Evolutionary conservation across 371 early-diverging fungal species (phyloP).

Genomic region (Syncephalastrum racemosum): DNA sequence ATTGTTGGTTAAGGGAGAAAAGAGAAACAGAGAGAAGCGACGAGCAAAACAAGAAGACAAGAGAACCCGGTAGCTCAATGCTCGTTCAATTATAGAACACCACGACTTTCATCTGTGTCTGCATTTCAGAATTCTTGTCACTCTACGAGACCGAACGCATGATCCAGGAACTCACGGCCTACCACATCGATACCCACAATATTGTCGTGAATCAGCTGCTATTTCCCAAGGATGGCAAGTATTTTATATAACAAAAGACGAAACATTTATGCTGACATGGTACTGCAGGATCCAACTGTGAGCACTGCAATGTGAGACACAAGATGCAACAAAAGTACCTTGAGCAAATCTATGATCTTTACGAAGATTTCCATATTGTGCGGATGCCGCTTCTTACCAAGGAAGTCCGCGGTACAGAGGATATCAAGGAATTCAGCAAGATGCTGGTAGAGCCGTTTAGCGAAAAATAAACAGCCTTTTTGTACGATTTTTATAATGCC

Average conservation of each 20-base stretch:
- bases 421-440: constrained; percentile 88
- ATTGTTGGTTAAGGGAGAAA: background rate
- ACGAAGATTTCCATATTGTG: constrained; percentile 94
- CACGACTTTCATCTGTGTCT: constrained; percentile 98
- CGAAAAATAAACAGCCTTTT: too few relatives aligned
- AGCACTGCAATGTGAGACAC: constrained; percentile 91
- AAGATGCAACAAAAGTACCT: constrained; percentile 99
- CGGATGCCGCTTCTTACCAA: constrained; percentile 92
- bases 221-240: constrained; percentile 84
- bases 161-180: constrained; percentile 96
- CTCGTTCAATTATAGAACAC: constrained; percentile 63
- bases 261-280: background rate
- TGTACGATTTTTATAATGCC: too few relatives aligned
- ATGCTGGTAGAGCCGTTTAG: constrained; percentile 82
- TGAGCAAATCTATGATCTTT: constrained; percentile 96
- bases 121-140: constrained; percentile 98
- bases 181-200: constrained; percentile 98
- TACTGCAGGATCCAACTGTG: constrained; percentile 79
- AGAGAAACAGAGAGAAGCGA: background rate
- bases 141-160: constrained; percentile 98
- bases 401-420: constrained; percentile 95
- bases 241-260: background rate
- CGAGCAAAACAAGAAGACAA: too few relatives aligned
- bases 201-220: constrained; percentile 98
- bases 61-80: background rate